Percentiles rank a stretch among this genome's conserved stretches.
These are phyloP conservation scores for Coleophoma eucalyptorum DNA, from an alignment of 2,329 filamentous ascomycete species.

Conservation along the genomic window DNA sequence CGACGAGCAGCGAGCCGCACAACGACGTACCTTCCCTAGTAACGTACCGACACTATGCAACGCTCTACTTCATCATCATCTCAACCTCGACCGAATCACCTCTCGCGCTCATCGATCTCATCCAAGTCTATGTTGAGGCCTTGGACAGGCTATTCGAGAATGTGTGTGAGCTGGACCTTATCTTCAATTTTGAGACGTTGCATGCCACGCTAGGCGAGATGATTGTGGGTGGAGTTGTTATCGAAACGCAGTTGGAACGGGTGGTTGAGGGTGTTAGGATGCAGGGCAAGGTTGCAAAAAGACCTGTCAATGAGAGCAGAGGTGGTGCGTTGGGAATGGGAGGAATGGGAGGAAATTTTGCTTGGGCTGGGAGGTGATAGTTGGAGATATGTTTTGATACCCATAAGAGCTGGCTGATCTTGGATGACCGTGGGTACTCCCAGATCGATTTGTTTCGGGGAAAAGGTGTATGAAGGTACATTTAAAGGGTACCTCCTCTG, in stretches of 20 bases:
- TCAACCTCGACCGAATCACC: conserved; percentile 95
- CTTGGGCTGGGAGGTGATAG: conserved; percentile 26
- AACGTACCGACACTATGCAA: conserved; percentile 97
- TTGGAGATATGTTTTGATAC: neutral
- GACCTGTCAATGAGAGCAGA: conserved; percentile 68
- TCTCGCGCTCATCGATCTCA: conserved; percentile 90
- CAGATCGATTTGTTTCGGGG: too few species aligned
- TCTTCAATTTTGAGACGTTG: conserved; percentile 98
- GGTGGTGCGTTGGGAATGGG: conserved; percentile 46
- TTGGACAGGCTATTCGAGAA: conserved; percentile 96
- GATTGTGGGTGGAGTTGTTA: conserved; percentile 91
- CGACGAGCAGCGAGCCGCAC: conserved; percentile 57
- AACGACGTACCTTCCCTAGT: conserved; percentile 93
- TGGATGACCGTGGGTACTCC: too few species aligned
- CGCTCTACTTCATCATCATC: conserved; percentile 97
- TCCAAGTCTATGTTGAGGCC: conserved; percentile 96
- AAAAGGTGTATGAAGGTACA: too few species aligned
- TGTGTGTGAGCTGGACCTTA: conserved; percentile 93
- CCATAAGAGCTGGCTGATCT: neutral
- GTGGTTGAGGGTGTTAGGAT: conserved; percentile 81
- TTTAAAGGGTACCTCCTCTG: too few species aligned
- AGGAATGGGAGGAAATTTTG: conserved; percentile 26
- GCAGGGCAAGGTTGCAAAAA: conserved; percentile 74
- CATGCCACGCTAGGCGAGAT: conserved; percentile 90
- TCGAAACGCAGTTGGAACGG: conserved; percentile 85